Evolutionary conservation across 306 rosid species (phyloP).

Genomic region (Citrullus amarus): DNA sequence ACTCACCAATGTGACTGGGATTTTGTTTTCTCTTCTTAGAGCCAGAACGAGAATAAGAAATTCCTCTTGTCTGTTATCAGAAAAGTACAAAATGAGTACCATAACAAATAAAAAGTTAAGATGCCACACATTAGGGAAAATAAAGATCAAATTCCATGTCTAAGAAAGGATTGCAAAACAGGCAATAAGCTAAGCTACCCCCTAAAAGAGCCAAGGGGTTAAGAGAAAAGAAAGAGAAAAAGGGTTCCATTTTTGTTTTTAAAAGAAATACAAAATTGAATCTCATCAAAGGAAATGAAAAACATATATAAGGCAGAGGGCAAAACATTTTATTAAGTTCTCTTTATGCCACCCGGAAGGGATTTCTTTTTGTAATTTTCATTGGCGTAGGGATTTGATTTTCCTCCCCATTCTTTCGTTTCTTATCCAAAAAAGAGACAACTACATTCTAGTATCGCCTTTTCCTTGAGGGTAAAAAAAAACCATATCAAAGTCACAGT

Average conservation of each 20-base stretch:
- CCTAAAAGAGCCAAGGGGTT: neutral
- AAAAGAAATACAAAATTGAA: neutral
- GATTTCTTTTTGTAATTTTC: no score
- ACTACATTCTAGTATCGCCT: no score
- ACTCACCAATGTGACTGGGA: constrained; percentile 10
- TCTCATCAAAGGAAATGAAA: neutral
- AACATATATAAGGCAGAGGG: neutral
- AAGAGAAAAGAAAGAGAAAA: neutral
- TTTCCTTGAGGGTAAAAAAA: neutral
- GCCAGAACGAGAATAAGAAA: constrained; percentile 25
- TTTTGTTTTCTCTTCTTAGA: constrained; percentile 53
- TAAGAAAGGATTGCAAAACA: neutral
- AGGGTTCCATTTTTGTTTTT: neutral
- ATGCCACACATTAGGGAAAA: neutral
- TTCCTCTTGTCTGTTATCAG: constrained; percentile 44
- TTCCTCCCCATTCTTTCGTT: neutral
- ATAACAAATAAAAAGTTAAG: neutral
- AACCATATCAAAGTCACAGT: neutral
- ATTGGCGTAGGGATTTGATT: no score
- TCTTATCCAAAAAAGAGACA: neutral
- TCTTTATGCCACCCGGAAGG: neutral
- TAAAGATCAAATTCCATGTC: neutral
- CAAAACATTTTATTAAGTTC: neutral
- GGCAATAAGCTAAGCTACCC: neutral
- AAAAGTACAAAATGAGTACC: neutral